phyloP scores from a whole-genome alignment of 1,139 yeast species.

The Taphrina betulina region DNA sequence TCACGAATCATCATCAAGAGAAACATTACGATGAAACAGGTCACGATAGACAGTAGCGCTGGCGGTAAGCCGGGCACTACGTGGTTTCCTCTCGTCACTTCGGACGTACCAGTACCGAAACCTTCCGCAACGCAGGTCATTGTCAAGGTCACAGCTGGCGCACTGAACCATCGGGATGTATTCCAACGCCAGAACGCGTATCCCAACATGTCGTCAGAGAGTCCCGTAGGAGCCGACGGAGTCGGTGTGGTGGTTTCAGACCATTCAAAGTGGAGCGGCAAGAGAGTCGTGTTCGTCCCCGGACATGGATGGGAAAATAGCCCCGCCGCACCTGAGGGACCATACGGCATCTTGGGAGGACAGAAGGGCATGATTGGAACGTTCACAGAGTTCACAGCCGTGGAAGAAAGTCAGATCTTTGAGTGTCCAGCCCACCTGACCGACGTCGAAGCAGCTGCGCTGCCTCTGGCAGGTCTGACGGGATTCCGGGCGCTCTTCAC shows the following conservation, averaged over 20 bases:
- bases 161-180: conserved; percentile 39
- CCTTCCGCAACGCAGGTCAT: conserved; percentile 32
- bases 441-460: conserved; percentile 38
- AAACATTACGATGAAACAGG: conserved; percentile 14
- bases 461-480: conserved; percentile 38
- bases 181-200: conserved; percentile 38
- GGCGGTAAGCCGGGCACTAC: conserved; percentile 35
- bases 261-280: conserved; percentile 10
- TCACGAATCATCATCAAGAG: too few species aligned
- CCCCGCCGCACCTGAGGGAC: conserved; percentile 35
- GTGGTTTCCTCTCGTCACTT: conserved; percentile 34
- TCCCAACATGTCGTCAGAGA: conserved; percentile 36
- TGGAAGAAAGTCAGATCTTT: conserved; percentile 29
- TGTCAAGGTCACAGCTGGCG: conserved; percentile 36
- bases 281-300: conserved; percentile 36
- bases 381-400: conserved; percentile 34
- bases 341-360: conserved; percentile 38
- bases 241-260: conserved; percentile 37
- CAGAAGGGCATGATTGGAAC: conserved; percentile 37
- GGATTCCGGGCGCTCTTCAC: conserved; percentile 38
- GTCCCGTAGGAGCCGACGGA: conserved; percentile 38
- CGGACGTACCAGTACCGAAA: conserved; percentile 6
- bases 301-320: conserved; percentile 36
- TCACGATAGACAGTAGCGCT: conserved; percentile 23
- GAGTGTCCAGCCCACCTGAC: conserved; percentile 37